Evolutionary conservation across 805 yeast genomes (phyloP).

Genomic region (Metschnikowia anglica): DNA sequence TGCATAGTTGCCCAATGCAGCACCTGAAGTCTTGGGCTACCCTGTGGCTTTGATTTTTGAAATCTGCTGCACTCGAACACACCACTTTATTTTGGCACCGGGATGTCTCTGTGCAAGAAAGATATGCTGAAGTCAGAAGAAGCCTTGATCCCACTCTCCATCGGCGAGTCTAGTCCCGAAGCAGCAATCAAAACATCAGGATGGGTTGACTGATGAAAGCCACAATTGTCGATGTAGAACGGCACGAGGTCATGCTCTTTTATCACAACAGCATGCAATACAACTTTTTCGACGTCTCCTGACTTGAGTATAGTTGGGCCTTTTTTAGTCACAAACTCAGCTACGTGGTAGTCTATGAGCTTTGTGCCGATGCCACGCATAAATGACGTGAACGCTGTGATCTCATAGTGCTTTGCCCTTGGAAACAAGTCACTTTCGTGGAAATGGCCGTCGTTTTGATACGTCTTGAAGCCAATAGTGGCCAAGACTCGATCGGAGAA

Average conservation of each 20-base stretch:
- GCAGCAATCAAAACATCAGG: slow-evolving; percentile 18
- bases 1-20: too few relatives aligned
- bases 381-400: slow-evolving; percentile 55
- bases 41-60: neutral
- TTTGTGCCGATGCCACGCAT: slow-evolving; percentile 39
- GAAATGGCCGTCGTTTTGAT: slow-evolving; percentile 6
- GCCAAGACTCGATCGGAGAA: slow-evolving; percentile 27
- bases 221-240: slow-evolving; percentile 43
- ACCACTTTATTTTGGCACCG: neutral
- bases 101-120: slow-evolving; percentile 28
- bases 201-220: slow-evolving; percentile 31
- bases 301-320: slow-evolving; percentile 1
- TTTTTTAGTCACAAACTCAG: slow-evolving; percentile 14
- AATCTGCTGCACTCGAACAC: too few relatives aligned
- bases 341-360: slow-evolving; percentile 26
- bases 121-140: slow-evolving; percentile 42
- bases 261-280: slow-evolving; percentile 43
- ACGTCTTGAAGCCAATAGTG: slow-evolving; percentile 25
- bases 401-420: slow-evolving; percentile 31
- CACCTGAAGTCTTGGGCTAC: neutral
- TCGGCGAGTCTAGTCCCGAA: slow-evolving; percentile 17
- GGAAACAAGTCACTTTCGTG: neutral
- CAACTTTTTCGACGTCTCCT: slow-evolving; percentile 20
- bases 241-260: slow-evolving; percentile 48
- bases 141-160: slow-evolving; percentile 44